These are phyloP conservation scores for Botrytis deweyae DNA, from an alignment of 2,329 filamentous ascomycete genomes.

Conservation along the genomic window DNA sequence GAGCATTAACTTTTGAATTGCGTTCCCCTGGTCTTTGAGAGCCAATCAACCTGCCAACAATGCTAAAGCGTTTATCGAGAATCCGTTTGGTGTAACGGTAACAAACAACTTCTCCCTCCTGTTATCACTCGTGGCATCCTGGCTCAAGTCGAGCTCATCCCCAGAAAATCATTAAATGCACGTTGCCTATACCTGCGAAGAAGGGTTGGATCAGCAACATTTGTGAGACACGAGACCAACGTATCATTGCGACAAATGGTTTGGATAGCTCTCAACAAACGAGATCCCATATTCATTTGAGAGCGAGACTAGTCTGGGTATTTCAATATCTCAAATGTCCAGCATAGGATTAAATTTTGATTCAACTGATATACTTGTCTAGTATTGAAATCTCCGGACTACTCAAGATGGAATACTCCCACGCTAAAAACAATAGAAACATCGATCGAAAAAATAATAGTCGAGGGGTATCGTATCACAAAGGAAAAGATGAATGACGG, in stretches of 20 bases:
- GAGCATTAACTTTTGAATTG: neutral
- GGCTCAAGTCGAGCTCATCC: neutral
- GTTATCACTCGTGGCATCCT: constrained; percentile 19
- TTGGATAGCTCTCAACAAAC: neutral
- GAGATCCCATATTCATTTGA: neutral
- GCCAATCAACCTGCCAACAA: constrained; percentile 4
- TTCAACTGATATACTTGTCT: neutral
- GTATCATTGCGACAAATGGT: neutral
- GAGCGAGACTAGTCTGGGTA: neutral
- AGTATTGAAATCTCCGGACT: neutral
- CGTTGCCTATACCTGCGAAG: constrained; percentile 1
- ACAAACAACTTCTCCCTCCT: neutral
- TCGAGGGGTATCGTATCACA: neutral
- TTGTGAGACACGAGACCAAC: neutral
- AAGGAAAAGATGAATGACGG: neutral
- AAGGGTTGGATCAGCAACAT: neutral
- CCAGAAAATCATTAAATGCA: neutral
- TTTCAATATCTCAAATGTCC: neutral
- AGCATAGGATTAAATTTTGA: neutral
- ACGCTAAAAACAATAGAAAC: neutral
- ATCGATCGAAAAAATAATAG: neutral
- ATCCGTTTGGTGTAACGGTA: constrained; percentile 2
- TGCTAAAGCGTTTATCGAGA: constrained; percentile 15
- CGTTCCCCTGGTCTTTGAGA: neutral
- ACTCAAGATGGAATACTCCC: neutral